Conservation (phyloP, 2,329 filamentous ascomycete species). For the Fusarium burgessii region DNA sequence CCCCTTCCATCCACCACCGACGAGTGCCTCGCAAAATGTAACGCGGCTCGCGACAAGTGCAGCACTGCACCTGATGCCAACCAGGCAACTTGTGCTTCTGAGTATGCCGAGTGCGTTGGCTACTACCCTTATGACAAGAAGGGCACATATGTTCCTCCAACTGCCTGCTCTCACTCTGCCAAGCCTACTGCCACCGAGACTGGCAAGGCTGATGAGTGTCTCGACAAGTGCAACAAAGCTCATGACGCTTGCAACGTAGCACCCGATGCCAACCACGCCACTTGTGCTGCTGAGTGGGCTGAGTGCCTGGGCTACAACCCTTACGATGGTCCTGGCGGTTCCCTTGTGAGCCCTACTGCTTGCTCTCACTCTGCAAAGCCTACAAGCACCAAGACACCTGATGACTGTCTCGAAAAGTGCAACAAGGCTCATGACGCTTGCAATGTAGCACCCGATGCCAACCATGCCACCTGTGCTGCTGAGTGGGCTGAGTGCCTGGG, state of each 20-base stretch:
- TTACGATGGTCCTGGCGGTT: background rate
- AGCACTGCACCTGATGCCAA: slow-evolving; percentile 4
- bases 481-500: slow-evolving; percentile 4
- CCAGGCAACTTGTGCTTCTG: slow-evolving; percentile 4
- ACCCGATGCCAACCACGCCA: slow-evolving; percentile 14
- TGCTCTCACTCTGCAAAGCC: slow-evolving; percentile 9
- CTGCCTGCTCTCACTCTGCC: slow-evolving; percentile 5
- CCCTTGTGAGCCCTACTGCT: slow-evolving; percentile 5
- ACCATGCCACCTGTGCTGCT: slow-evolving; percentile 11
- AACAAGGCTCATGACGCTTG: background rate
- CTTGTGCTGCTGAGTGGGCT: slow-evolving; percentile 7
- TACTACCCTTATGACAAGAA: slow-evolving; percentile 1
- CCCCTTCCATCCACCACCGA: background rate
- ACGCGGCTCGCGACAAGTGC: background rate
- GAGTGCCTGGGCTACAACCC: slow-evolving; percentile 16
- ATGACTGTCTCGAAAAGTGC: slow-evolving; percentile 5
- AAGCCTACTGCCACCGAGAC: background rate
- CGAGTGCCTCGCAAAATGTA: slow-evolving; percentile 7
- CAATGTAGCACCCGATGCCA: background rate
- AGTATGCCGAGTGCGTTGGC: slow-evolving; percentile 1
- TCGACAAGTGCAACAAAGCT: background rate
- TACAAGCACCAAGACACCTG: background rate
- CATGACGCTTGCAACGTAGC: background rate
- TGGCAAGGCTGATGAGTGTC: background rate
- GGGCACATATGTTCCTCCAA: background rate